A percentile compares a stretch with the other conserved stretches of the same genome.
phyloP scores from a whole-genome alignment of 306 rosid species.

The Lathyrus aphaca region DNA sequence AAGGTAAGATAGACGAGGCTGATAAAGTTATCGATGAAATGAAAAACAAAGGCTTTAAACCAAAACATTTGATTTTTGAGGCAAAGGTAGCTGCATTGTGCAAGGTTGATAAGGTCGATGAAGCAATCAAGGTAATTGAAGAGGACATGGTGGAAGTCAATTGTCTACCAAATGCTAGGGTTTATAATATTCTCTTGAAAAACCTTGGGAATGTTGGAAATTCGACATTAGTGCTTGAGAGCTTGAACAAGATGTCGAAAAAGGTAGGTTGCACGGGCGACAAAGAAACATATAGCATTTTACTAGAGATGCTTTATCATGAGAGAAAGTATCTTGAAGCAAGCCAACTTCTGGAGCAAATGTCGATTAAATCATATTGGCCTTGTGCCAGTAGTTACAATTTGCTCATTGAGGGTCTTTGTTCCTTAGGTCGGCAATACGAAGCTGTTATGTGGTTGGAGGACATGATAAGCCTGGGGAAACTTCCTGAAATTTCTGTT shows the following conservation, averaged over 20 bases:
- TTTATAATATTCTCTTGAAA: slow-evolving; percentile 44
- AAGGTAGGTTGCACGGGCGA: slow-evolving; percentile 43
- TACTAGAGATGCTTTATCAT: slow-evolving; percentile 49
- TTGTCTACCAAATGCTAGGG: slow-evolving; percentile 48
- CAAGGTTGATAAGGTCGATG: slow-evolving; percentile 38
- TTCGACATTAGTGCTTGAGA: slow-evolving; percentile 35
- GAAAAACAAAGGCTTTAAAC: slow-evolving; percentile 50
- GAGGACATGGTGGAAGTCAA: slow-evolving; percentile 50
- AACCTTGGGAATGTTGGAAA: slow-evolving; percentile 41
- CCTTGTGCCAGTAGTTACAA: slow-evolving; percentile 50
- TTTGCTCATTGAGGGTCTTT: slow-evolving; percentile 55
- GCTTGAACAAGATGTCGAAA: slow-evolving; percentile 54
- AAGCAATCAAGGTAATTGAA: slow-evolving; percentile 55
- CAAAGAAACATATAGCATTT: slow-evolving; percentile 44
- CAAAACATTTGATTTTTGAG: slow-evolving; percentile 47
- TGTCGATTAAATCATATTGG: slow-evolving; percentile 58
- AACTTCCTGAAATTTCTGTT: slow-evolving; percentile 47
- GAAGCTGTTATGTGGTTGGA: slow-evolving; percentile 64
- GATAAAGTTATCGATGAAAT: slow-evolving; percentile 49
- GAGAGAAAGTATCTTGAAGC: slow-evolving; percentile 51
- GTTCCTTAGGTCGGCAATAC: slow-evolving; percentile 50
- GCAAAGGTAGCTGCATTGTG: slow-evolving; percentile 58
- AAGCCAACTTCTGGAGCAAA: slow-evolving; percentile 53
- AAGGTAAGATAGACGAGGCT: slow-evolving; percentile 52
- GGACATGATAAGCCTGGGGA: slow-evolving; percentile 63